Base-by-base conservation (phyloP, 345 rosid genomes). In the Melaleuca alternifolia region DNA sequence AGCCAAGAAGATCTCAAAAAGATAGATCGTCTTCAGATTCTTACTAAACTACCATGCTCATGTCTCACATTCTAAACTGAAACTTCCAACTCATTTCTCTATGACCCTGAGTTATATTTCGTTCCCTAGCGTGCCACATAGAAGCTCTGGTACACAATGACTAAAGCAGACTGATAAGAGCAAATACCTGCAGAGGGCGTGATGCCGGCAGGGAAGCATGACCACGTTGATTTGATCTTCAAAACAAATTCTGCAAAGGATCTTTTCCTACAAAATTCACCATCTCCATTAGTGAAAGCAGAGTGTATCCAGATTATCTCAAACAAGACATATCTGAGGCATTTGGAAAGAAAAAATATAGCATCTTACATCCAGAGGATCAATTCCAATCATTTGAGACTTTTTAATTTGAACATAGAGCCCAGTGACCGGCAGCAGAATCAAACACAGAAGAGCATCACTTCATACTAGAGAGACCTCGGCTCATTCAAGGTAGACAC, bases 151-250 rank as follows among this genome's bases (percentile, higher is more conserved):
- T 54, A 41, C 20, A 30, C 18, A 53, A 53, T 21, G 21, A 84
- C 51, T 30, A 50, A n/a, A 23, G 65, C 8, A 6, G 46, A 15
- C 62, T 18, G 54, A 59, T 51, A 82, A 50, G 83, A 14, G 81
- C 24, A 81, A 83, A 50, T 92, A 95, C 98, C 99, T 92, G 94
- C 98, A 97, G 75, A 95, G 95, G 89, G 89, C 92, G 51, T 92
- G 96, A 91, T 97, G 99, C 89, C 97, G 91, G 91, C 98, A 96
- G 12, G 98, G 98, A 83, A 97, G 96, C 82, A 94, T 90, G 86
- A 97, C 97, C 33, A 92, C 82, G 24, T 92, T 91, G 83, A 97
- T 97, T 21, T 96, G 96, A 84, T 93, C 98, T 92, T 95, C 98
- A 26, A 96, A 97, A 93, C 98, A 97, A 86, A 96, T 89, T 93